Evolutionary conservation across 495 filamentous ascomycete species (phyloP).

Genomic region (Penicillium atrosanguineum): DNA sequence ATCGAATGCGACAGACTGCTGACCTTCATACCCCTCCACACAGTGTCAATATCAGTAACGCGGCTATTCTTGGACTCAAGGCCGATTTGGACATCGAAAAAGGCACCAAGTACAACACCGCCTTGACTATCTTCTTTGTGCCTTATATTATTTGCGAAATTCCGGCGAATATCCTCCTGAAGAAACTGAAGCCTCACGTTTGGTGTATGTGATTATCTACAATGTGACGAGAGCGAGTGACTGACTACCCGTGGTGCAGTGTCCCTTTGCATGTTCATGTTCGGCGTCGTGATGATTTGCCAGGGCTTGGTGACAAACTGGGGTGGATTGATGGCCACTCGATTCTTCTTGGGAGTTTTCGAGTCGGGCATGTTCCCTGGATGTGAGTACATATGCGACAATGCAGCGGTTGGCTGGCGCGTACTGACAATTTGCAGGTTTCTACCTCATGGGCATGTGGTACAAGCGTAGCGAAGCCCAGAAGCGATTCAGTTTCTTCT

Average conservation of each 20-base stretch:
- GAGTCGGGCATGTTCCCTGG: slow-evolving; percentile 87
- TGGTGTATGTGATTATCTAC: slow-evolving; percentile 54
- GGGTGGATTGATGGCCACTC: slow-evolving; percentile 72
- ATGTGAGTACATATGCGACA: slow-evolving; percentile 25
- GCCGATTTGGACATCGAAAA: slow-evolving; percentile 57
- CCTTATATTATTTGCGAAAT: slow-evolving; percentile 87
- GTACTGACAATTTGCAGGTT: slow-evolving; percentile 40
- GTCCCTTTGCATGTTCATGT: slow-evolving; percentile 75
- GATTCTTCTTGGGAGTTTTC: slow-evolving; percentile 85
- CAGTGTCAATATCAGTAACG: slow-evolving; percentile 68
- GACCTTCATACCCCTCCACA: slow-evolving; percentile 11
- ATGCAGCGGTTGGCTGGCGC: not conserved
- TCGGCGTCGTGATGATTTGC: slow-evolving; percentile 71
- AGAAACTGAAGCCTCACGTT: slow-evolving; percentile 73
- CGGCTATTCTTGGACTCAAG: slow-evolving; percentile 58
- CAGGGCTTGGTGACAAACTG: slow-evolving; percentile 82
- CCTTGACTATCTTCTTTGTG: slow-evolving; percentile 87
- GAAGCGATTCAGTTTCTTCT: slow-evolving; percentile 88
- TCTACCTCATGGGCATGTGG: slow-evolving; percentile 85
- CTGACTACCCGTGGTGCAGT: slow-evolving; percentile 33
- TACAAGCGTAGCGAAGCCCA: slow-evolving; percentile 86
- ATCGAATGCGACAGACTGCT: not conserved
- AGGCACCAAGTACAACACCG: slow-evolving; percentile 69
- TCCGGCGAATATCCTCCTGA: slow-evolving; percentile 84
- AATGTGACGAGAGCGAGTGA: not conserved